Conservation (phyloP, 225 moss, liverwort and hornwort genomes). For the Asterella californica region DNA sequence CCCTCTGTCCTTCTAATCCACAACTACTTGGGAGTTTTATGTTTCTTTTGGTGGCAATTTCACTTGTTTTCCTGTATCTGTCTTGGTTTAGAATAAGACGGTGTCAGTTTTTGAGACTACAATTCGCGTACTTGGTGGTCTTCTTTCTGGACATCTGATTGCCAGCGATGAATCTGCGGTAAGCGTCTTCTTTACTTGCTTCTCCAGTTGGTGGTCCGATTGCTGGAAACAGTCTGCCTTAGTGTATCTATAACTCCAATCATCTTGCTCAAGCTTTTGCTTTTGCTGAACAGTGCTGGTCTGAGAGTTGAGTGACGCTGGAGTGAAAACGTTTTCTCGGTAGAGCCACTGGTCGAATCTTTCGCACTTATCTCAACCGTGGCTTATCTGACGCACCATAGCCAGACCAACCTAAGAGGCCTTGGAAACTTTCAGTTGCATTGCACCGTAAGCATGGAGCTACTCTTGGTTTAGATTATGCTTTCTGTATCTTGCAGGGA, state of each 20-base stretch:
- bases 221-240: not conserved
- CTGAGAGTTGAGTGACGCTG: not conserved
- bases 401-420: not conserved
- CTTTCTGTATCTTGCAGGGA: constrained; percentile 44
- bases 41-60: not conserved
- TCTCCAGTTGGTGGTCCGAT: not conserved
- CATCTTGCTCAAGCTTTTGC: not conserved
- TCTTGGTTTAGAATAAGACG: constrained; percentile 70
- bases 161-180: constrained; percentile 81
- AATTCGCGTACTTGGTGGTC: constrained; percentile 91
- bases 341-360: not conserved
- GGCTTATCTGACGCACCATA: not conserved
- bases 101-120: constrained; percentile 96
- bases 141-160: constrained; percentile 90
- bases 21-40: not conserved
- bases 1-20: too few species aligned
- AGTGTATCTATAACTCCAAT: not conserved
- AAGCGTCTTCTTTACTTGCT: constrained; percentile 3
- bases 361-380: not conserved
- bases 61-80: not conserved
- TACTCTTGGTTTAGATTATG: not conserved
- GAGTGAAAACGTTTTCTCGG: not conserved
- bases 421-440: not conserved
- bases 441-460: not conserved
- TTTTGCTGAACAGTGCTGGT: not conserved